phyloP scores from a whole-genome alignment of 148 eudicot species.

The Rhododendron williamsianum region DNA sequence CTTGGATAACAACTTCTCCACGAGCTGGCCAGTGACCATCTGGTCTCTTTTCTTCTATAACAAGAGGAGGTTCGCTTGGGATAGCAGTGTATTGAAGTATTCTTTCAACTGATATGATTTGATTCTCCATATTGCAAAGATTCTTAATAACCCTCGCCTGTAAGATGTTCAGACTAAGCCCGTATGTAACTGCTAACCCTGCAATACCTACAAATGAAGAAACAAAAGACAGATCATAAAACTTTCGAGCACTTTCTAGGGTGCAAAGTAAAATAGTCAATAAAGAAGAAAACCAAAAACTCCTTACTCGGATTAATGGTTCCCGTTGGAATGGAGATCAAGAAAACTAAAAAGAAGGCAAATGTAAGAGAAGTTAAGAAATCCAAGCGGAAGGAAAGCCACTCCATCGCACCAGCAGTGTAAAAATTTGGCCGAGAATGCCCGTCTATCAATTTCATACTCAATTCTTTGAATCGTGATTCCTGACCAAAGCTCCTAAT shows the following conservation, averaged over 20 bases:
- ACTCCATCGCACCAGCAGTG: slow-evolving; percentile 37
- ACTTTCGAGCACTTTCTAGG: not conserved
- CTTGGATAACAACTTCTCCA: slow-evolving; percentile 39
- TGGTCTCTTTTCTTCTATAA: slow-evolving; percentile 41
- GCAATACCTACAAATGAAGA: slow-evolving; percentile 36
- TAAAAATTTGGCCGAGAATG: slow-evolving; percentile 42
- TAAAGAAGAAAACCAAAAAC: not conserved
- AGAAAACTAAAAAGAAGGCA: slow-evolving; percentile 41
- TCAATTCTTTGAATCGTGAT: slow-evolving; percentile 31
- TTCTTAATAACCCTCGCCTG: slow-evolving; percentile 38
- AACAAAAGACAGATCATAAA: not conserved
- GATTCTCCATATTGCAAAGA: slow-evolving; percentile 46
- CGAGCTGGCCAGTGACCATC: slow-evolving; percentile 41
- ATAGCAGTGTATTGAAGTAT: slow-evolving; percentile 51
- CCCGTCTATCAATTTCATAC: slow-evolving; percentile 29
- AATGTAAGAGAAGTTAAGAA: slow-evolving; percentile 43
- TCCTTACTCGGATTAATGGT: slow-evolving; percentile 41
- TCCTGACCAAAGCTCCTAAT: slow-evolving; percentile 58
- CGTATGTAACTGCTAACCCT: slow-evolving; percentile 58
- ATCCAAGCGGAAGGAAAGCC: slow-evolving; percentile 58
- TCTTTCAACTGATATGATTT: slow-evolving; percentile 61
- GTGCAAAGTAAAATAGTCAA: not conserved
- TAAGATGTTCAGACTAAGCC: slow-evolving; percentile 41
- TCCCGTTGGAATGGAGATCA: slow-evolving; percentile 45
- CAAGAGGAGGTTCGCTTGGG: slow-evolving; percentile 49